Conservation (phyloP, 208 protist species). For the Histomonas meleagridis region DNA sequence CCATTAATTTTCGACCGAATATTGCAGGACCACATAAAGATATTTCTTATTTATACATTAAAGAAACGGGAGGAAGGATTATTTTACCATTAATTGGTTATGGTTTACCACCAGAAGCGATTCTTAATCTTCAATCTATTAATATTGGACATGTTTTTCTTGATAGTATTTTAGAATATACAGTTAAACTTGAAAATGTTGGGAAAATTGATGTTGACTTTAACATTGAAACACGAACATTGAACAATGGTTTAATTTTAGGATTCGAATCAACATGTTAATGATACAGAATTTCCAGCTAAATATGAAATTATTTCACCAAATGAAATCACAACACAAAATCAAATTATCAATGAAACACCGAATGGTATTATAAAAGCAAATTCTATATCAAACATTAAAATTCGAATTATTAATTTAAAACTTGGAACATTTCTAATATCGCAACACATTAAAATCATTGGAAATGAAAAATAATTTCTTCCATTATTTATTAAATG, state of each 20-base stretch:
- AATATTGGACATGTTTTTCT: not conserved
- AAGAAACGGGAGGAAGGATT: not conserved
- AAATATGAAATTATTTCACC: constrained; percentile 4
- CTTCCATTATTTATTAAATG: not conserved
- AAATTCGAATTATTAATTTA: not conserved
- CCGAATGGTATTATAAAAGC: not conserved
- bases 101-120: not conserved
- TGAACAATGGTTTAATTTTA: no score
- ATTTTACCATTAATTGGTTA: not conserved
- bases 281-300: not conserved
- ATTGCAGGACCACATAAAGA: not conserved
- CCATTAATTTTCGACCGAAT: not conserved
- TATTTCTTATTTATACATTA: not conserved
- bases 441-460: not conserved
- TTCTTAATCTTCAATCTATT: not conserved
- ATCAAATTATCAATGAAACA: not conserved
- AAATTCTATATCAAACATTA: not conserved
- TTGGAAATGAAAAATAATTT: not conserved
- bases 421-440: not conserved
- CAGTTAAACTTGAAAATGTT: not conserved
- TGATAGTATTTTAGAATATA: constrained; percentile 26
- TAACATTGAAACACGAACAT: not conserved
- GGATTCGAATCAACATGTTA: no score
- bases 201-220: not conserved
- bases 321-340: not conserved